Conservation (phyloP, 139 green algal genomes). For the Chlamydomonas incerta region DNA sequence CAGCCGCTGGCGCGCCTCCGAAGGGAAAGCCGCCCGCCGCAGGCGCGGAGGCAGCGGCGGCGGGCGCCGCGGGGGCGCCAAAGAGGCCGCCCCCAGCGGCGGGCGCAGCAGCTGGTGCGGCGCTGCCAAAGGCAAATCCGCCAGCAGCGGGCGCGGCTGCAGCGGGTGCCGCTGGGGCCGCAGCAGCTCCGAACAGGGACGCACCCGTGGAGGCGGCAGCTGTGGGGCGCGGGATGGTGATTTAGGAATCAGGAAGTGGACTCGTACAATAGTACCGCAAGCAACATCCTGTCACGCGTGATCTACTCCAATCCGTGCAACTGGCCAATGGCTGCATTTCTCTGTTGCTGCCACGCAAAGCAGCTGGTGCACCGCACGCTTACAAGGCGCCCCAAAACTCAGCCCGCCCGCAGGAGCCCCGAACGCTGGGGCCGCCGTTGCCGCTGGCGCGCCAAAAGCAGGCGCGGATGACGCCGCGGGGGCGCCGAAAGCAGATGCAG, state of each 20-base stretch:
- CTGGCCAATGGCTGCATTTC: no score
- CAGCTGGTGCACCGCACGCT: no score
- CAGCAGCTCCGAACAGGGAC: not conserved
- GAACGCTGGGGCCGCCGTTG: slow-evolving; percentile 36
- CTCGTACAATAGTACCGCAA: no score
- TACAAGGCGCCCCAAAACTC: not conserved
- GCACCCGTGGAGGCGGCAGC: not conserved
- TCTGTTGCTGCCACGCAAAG: no score
- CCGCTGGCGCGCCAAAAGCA: slow-evolving; percentile 33
- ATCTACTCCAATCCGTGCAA: no score
- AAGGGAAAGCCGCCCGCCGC: not conserved
- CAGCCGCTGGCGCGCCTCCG: not conserved
- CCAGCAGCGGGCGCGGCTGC: not conserved
- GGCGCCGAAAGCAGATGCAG: slow-evolving; percentile 38
- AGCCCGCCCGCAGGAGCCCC: slow-evolving; percentile 8
- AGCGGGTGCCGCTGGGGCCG: not conserved
- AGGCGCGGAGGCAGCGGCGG: not conserved
- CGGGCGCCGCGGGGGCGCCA: not conserved
- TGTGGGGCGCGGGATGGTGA: no score
- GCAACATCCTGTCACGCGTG: no score
- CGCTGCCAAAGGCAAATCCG: slow-evolving; percentile 6
- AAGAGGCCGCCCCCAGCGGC: slow-evolving; percentile 18
- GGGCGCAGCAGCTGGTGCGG: not conserved
- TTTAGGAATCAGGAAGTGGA: no score
- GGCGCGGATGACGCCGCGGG: slow-evolving; percentile 1